phyloP scores from a whole-genome alignment of 768 basidiomycete genomes.

The Serendipita sp. region DNA sequence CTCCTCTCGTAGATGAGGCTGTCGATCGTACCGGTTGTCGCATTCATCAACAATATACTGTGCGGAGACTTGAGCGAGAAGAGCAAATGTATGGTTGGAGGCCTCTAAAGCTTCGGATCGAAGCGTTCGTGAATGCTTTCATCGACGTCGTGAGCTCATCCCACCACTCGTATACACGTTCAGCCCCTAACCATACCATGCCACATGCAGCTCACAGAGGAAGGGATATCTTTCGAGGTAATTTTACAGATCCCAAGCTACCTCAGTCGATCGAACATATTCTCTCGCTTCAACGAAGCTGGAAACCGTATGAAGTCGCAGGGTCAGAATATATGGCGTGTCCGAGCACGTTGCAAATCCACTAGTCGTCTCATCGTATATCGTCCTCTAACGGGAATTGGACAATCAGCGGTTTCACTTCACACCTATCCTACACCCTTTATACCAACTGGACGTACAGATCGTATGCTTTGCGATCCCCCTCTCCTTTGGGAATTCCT shows the following conservation, averaged over 20 bases:
- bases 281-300: conserved; percentile 3
- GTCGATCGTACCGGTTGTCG: neutral
- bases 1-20: neutral
- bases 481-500: conserved; percentile 3
- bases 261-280: neutral
- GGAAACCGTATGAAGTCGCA: conserved; percentile 2
- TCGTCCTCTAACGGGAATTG: neutral
- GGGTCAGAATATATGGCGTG: conserved; percentile 2
- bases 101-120: conserved; percentile 1
- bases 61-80: neutral
- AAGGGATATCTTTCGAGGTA: neutral
- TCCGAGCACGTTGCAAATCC: neutral
- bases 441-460: neutral
- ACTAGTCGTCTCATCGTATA: neutral
- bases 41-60: neutral
- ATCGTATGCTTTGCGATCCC: neutral
- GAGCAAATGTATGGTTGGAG: conserved; percentile 4
- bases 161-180: neutral
- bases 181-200: neutral
- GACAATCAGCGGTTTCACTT: neutral
- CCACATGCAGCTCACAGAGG: neutral
- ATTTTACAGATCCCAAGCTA: neutral
- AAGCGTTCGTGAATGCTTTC: conserved; percentile 1
- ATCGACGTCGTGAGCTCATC: neutral
- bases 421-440: neutral